Evolutionary conservation across 805 yeast species (phyloP).

Genomic region (Yarrowia divulgata): DNA sequence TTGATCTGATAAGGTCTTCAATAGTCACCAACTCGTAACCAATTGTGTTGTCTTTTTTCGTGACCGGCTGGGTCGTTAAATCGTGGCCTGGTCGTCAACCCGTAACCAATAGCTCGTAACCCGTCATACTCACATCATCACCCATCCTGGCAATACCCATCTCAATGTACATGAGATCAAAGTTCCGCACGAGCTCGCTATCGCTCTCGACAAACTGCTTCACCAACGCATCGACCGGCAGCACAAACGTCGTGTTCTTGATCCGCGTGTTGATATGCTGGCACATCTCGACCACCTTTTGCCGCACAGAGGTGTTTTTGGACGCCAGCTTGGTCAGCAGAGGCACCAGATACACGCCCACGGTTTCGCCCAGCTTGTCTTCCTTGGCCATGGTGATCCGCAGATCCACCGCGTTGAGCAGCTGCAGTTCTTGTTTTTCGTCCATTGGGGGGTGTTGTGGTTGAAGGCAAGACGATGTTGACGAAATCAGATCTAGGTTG

Average conservation of each 20-base stretch:
- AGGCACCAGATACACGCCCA: conserved; percentile 75
- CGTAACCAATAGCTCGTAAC: too few species aligned
- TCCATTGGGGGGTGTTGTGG: conserved; percentile 10
- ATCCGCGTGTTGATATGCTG: conserved; percentile 73
- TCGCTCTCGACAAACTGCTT: conserved; percentile 58
- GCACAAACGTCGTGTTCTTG: conserved; percentile 55
- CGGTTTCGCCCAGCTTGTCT: conserved; percentile 67
- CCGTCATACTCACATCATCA: conserved; percentile 29
- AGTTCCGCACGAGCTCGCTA: conserved; percentile 41
- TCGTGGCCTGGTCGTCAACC: too few species aligned
- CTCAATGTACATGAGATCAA: conserved; percentile 64
- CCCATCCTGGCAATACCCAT: conserved; percentile 68
- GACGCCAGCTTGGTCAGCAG: conserved; percentile 80
- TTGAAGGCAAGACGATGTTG: neutral
- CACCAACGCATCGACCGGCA: conserved; percentile 71
- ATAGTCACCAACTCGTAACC: too few species aligned
- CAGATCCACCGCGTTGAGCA: conserved; percentile 73
- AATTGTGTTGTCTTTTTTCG: too few species aligned
- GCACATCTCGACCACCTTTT: conserved; percentile 69
- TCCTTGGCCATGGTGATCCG: conserved; percentile 77
- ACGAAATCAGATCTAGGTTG: conserved; percentile 3
- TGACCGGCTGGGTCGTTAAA: too few species aligned
- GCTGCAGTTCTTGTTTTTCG: conserved; percentile 44
- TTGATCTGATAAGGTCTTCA: too few species aligned
- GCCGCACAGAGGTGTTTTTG: conserved; percentile 67